Percentiles rank a stretch among this genome's conserved stretches.
phyloP scores from a whole-genome alignment of 345 rosid species.

The Camelina sativa region DNA sequence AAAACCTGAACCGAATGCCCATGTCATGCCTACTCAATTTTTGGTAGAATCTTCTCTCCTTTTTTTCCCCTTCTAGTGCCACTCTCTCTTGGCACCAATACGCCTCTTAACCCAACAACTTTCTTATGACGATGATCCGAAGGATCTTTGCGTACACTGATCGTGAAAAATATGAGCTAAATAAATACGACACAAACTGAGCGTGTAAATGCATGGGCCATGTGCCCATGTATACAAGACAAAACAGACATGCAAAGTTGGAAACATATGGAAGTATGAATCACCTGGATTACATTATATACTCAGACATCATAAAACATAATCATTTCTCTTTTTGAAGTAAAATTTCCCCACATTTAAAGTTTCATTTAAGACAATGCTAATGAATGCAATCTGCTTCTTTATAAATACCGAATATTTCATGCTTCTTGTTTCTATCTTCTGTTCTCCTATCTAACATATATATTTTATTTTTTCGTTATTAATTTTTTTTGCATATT shows the following conservation, averaged over 20 bases:
- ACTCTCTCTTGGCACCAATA: background rate
- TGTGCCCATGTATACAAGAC: conserved; percentile 26
- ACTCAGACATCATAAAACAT: conserved; percentile 44
- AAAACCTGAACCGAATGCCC: background rate
- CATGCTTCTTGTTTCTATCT: conserved; percentile 30
- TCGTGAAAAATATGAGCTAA: background rate
- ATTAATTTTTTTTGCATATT: background rate
- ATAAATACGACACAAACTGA: conserved; percentile 14
- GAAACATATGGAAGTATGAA: conserved; percentile 49
- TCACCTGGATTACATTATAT: conserved; percentile 44
- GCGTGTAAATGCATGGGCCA: conserved; percentile 42
- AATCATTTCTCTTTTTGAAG: conserved; percentile 42
- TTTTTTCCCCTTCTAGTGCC: background rate
- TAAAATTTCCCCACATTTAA: conserved; percentile 23
- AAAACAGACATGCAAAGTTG: conserved; percentile 38
- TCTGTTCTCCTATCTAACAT: background rate
- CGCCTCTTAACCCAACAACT: background rate
- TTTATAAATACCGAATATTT: conserved; percentile 32
- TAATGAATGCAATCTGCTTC: background rate
- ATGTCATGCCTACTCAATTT: background rate
- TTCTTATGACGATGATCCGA: background rate
- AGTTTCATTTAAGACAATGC: conserved; percentile 20
- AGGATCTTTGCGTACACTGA: conserved; percentile 9
- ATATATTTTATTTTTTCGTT: background rate
- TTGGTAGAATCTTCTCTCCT: background rate